Conservation (phyloP, 2,329 filamentous ascomycete species). For the Diaporthe destruens region DNA sequence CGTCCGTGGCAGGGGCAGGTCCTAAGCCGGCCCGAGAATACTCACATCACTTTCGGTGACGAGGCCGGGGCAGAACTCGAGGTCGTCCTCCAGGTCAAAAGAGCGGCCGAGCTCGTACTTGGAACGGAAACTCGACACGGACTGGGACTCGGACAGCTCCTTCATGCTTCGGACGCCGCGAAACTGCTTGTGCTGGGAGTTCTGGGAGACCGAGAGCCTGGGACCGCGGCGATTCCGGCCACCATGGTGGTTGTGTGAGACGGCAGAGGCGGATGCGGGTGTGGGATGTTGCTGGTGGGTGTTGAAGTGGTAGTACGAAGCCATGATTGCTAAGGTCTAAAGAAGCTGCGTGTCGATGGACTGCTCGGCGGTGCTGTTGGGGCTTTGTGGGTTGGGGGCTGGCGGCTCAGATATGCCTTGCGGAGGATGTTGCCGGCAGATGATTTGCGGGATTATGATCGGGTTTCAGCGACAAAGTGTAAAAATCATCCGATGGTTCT, state of each 20-base stretch:
- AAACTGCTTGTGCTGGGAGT: slow-evolving; percentile 83
- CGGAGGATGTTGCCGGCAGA: slow-evolving; percentile 16
- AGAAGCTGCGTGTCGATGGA: neutral
- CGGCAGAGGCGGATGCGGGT: slow-evolving; percentile 64
- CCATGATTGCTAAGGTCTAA: slow-evolving; percentile 57
- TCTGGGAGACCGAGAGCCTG: slow-evolving; percentile 83
- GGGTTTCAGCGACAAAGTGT: slow-evolving; percentile 21
- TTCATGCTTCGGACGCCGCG: slow-evolving; percentile 88
- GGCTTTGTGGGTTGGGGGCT: slow-evolving; percentile 20
- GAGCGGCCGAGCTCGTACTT: slow-evolving; percentile 93
- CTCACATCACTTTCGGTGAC: slow-evolving; percentile 94
- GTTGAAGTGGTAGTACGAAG: slow-evolving; percentile 74
- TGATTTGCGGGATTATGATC: slow-evolving; percentile 37
- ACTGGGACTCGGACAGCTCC: slow-evolving; percentile 83
- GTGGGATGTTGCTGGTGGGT: slow-evolving; percentile 70
- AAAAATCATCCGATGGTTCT: slow-evolving; percentile 29
- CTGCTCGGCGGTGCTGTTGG: neutral
- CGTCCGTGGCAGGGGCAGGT: neutral
- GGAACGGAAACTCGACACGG: slow-evolving; percentile 82
- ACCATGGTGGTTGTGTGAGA: slow-evolving; percentile 83
- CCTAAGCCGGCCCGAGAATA: slow-evolving; percentile 48
- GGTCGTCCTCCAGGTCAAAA: slow-evolving; percentile 95
- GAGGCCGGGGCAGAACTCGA: slow-evolving; percentile 94
- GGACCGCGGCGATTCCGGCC: slow-evolving; percentile 88
- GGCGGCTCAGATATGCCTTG: slow-evolving; percentile 17